Percentiles rank a stretch among this genome's conserved stretches.
Conservation (phyloP, 139 green algal genomes). For the Dunaliella primolecta region DNA sequence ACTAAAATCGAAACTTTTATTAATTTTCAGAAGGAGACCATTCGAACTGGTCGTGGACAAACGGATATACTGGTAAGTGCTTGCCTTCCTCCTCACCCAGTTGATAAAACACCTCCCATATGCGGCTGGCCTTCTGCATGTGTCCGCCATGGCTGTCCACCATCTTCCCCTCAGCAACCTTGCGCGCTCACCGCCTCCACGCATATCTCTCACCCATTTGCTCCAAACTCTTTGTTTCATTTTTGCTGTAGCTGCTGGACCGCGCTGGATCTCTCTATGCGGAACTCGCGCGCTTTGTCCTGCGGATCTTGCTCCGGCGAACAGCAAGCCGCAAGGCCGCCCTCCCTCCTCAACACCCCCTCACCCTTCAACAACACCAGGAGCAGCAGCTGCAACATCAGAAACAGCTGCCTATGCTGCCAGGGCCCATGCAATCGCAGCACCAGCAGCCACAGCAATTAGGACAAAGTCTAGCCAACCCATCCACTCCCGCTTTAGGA, state of each 20-base stretch:
- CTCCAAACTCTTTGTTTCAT: too few relatives aligned
- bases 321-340: background rate
- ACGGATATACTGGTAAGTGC: too few relatives aligned
- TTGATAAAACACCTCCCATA: too few relatives aligned
- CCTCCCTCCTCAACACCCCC: background rate
- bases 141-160: too few relatives aligned
- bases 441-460: background rate
- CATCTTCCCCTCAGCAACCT: too few relatives aligned
- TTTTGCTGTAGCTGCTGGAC: constrained; percentile 91
- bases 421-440: background rate
- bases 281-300: constrained; percentile 90
- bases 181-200: too few relatives aligned
- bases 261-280: constrained; percentile 88
- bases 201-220: too few relatives aligned
- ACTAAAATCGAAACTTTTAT: too few relatives aligned
- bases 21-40: too few relatives aligned
- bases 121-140: too few relatives aligned
- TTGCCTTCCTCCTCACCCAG: too few relatives aligned
- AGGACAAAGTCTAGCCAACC: background rate
- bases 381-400: background rate
- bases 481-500: background rate
- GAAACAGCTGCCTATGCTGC: background rate
- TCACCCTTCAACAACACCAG: background rate
- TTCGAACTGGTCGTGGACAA: too few relatives aligned
- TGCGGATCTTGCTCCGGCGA: constrained; percentile 74